phyloP scores from a whole-genome alignment of 2,329 filamentous ascomycete species.

The Exophiala aquamarina region DNA sequence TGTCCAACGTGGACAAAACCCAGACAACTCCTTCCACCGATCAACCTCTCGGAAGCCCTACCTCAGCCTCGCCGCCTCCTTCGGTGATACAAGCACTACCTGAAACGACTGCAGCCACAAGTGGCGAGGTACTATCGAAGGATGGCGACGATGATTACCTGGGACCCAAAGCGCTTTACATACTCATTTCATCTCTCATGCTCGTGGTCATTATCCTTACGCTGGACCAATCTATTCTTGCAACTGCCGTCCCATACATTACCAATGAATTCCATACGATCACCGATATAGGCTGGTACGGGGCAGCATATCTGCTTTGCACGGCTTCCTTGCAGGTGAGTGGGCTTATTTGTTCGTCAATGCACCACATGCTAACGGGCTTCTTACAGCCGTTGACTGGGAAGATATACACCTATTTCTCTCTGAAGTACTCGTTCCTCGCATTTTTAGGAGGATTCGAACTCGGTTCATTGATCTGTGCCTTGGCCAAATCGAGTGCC shows the following conservation, averaged over 20 bases:
- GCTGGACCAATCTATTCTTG: constrained; percentile 11
- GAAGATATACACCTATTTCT: constrained; percentile 48
- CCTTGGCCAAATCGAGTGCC: constrained; percentile 30
- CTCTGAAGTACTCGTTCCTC: constrained; percentile 33
- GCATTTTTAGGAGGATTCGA: constrained; percentile 34
- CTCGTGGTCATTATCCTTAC: constrained; percentile 3
- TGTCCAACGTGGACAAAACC: too few relatives aligned
- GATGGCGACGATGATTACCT: neutral
- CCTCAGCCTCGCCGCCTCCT: too few relatives aligned
- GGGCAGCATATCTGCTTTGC: constrained; percentile 44
- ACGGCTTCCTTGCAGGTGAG: constrained; percentile 36
- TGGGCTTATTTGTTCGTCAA: constrained; percentile 29
- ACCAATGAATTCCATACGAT: constrained; percentile 40
- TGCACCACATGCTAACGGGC: constrained; percentile 28
- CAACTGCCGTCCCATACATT: constrained; percentile 28
- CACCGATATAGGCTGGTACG: constrained; percentile 41
- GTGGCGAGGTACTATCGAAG: too few relatives aligned
- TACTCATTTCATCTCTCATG: neutral
- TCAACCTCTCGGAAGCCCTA: too few relatives aligned
- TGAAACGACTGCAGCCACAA: too few relatives aligned
- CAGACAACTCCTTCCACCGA: too few relatives aligned
- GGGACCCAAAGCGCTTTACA: neutral
- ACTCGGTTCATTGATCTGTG: constrained; percentile 34
- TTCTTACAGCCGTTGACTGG: constrained; percentile 46
- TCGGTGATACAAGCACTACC: too few relatives aligned